Conservation (phyloP, 768 basidiomycete genomes). For the Auriscalpium orientale region DNA sequence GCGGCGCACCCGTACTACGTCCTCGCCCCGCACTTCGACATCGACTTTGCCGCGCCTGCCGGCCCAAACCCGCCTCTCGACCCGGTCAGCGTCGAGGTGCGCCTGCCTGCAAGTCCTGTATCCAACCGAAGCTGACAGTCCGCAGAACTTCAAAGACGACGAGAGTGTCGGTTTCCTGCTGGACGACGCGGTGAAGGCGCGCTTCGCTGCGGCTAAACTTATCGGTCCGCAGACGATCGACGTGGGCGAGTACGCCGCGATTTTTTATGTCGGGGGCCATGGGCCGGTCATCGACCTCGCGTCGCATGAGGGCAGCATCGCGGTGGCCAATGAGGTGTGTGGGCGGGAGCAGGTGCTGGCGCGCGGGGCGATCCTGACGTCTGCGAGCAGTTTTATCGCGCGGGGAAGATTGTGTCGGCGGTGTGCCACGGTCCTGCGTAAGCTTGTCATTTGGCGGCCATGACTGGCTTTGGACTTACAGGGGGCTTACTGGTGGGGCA, state of each 20-base stretch:
- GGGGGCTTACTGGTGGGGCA: not conserved
- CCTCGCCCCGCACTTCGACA: slow-evolving; percentile 29
- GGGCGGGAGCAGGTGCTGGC: not conserved
- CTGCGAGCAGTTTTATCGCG: slow-evolving; percentile 50
- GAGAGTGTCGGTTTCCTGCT: slow-evolving; percentile 45
- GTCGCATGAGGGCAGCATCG: slow-evolving; percentile 44
- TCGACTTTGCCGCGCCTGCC: slow-evolving; percentile 37
- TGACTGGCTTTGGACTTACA: too few relatives aligned
- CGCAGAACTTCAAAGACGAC: slow-evolving; percentile 47
- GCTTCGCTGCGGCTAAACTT: slow-evolving; percentile 50
- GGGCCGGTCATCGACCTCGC: slow-evolving; percentile 72
- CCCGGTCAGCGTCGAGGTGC: slow-evolving; percentile 42
- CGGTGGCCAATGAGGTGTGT: slow-evolving; percentile 47
- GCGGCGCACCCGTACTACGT: slow-evolving; percentile 29
- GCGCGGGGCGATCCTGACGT: not conserved
- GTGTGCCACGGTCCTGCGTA: slow-evolving; percentile 80
- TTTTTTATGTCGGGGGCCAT: slow-evolving; percentile 78
- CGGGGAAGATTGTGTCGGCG: slow-evolving; percentile 58
- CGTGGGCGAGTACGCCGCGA: slow-evolving; percentile 54
- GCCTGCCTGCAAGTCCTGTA: not conserved
- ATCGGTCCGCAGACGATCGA: slow-evolving; percentile 43
- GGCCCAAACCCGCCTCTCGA: slow-evolving; percentile 69
- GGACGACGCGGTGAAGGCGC: slow-evolving; percentile 42
- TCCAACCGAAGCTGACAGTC: not conserved
- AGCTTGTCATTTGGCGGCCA: slow-evolving; percentile 19